Base-by-base conservation (phyloP, 2,329 filamentous ascomycete genomes). In the Penicillium sp. region DNA sequence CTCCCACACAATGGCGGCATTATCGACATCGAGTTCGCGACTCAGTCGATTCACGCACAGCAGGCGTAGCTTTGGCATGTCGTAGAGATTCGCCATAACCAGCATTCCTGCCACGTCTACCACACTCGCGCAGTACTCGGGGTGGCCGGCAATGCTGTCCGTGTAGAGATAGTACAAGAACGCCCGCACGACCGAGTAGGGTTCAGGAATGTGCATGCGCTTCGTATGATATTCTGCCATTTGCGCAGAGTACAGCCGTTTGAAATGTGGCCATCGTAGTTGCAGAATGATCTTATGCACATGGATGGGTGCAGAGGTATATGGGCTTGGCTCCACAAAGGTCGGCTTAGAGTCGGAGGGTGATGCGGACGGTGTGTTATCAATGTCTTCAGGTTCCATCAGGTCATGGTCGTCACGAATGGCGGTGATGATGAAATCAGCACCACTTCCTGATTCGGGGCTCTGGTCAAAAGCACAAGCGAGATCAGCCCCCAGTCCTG, bases 181-280 rank as follows among this genome's bases (percentile, higher is more conserved):
- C 0, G 93, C 90, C 62, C 90, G 91, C 43, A 99, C 94, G 0
- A 96, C 91, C 1, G 86, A 87, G 72, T 96, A 97, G 0, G 93
- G 92, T 67, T 99, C 95, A 0, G 94, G 93, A 42, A 99, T 96
- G 73, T 99, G 93, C 88, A 99, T 94, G 72, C 89, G 91, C 66
- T 94, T 94, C 15, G 90, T 94, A 69, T 99, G 94, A 65, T 95
- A 99, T 70, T 99, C 94, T 12, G 89, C 86, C 94, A 99, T 99
- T 67, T 96, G 91, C 4, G 93, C 86, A 47, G 88, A 87, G 77
- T 95, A 97, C 2, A 99, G 79, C 15, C 94, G 87, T 38, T 88
- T 86, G 75, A 99, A 99, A 72, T 99, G 94, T 26, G 94, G 92
- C 94, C 94, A 99, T 47, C 94, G 88, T 18, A 94, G 88, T 70